Conservation (phyloP, 306 rosid genomes). For the Dryas octopetala region DNA sequence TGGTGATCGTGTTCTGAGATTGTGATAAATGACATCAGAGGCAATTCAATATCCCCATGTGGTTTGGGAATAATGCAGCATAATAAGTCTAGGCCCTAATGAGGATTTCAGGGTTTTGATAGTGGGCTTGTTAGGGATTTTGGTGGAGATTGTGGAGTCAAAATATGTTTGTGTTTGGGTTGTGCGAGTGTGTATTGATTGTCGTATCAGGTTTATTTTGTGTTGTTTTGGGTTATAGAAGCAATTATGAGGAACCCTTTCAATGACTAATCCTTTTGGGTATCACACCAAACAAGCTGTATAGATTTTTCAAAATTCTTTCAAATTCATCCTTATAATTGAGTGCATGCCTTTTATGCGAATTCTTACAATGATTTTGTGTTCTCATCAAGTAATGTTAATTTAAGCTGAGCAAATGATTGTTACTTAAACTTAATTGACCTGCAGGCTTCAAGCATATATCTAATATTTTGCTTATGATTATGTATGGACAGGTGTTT, state of each 20-base stretch:
- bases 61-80: not conserved
- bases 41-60: not conserved
- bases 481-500: constrained; percentile 54
- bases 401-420: not conserved
- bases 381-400: not conserved
- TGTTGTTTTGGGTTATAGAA: not conserved
- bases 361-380: not conserved
- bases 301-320: too few species aligned
- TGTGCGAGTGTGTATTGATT: not conserved
- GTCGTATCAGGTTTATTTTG: not conserved
- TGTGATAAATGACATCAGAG: not conserved
- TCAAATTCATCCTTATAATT: not conserved
- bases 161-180: not conserved
- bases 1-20: not conserved
- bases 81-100: not conserved
- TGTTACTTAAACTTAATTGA: not conserved
- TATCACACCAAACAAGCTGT: too few species aligned
- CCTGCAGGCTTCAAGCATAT: not conserved
- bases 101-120: not conserved
- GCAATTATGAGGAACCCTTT: not conserved
- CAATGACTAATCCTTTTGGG: too few species aligned
- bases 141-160: not conserved
- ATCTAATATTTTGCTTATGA: not conserved
- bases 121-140: not conserved
- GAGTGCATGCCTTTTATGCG: not conserved